Percentiles rank a stretch among this genome's conserved stretches.
phyloP scores from a whole-genome alignment of 352 stramenopile genomes.

The Phytophthora litchii region DNA sequence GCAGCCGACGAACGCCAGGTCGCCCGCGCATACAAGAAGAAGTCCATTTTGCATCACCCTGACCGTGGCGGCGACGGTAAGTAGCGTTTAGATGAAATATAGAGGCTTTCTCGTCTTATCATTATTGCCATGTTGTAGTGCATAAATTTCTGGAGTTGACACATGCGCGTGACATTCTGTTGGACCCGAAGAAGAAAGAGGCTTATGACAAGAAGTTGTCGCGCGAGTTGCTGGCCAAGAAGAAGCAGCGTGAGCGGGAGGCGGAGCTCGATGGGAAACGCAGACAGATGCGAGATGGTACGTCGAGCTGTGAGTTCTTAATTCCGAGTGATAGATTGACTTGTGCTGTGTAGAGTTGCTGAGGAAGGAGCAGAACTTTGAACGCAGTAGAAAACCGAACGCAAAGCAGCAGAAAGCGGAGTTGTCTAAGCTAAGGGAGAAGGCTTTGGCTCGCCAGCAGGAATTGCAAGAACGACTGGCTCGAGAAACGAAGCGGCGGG shows the following conservation, averaged over 20 bases:
- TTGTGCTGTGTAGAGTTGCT: slow-evolving; percentile 49
- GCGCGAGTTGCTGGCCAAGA: slow-evolving; percentile 62
- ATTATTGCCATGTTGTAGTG: slow-evolving; percentile 38
- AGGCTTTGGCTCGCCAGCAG: slow-evolving; percentile 51
- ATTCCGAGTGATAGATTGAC: background rate
- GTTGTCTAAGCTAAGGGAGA: slow-evolving; percentile 61
- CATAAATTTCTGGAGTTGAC: slow-evolving; percentile 87
- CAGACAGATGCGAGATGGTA: slow-evolving; percentile 69
- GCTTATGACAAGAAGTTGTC: slow-evolving; percentile 84
- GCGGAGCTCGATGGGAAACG: slow-evolving; percentile 61
- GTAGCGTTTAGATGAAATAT: background rate
- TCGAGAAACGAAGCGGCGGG: slow-evolving; percentile 46
- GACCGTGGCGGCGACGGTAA: slow-evolving; percentile 82
- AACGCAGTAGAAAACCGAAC: slow-evolving; percentile 42
- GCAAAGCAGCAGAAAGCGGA: slow-evolving; percentile 47
- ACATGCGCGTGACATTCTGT: slow-evolving; percentile 71
- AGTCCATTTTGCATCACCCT: slow-evolving; percentile 77
- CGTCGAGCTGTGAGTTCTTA: slow-evolving; percentile 1
- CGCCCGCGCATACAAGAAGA: slow-evolving; percentile 85
- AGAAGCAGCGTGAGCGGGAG: slow-evolving; percentile 72
- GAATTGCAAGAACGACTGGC: slow-evolving; percentile 58
- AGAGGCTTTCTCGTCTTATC: slow-evolving; percentile 2
- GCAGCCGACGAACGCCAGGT: slow-evolving; percentile 71
- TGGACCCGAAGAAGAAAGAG: slow-evolving; percentile 83
- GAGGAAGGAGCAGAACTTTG: slow-evolving; percentile 58